A percentile compares a stretch with the other conserved stretches of the same genome.
phyloP scores from a whole-genome alignment of 2,329 filamentous ascomycete genomes.

The Fusarium kyushuense region DNA sequence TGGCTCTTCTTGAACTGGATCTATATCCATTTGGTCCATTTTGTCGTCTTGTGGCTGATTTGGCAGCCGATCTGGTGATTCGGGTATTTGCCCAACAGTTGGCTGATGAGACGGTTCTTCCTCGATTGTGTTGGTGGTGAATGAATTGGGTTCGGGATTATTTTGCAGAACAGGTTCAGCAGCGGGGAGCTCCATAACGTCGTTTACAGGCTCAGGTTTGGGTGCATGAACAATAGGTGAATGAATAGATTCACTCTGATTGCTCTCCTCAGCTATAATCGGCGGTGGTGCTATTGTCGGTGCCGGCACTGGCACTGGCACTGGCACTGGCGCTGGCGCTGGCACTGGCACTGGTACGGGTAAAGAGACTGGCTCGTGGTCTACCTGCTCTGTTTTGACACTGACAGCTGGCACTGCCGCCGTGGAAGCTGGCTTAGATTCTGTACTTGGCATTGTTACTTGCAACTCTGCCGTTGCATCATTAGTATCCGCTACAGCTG shows the following conservation, averaged over 20 bases:
- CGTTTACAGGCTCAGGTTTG: slow-evolving; percentile 25
- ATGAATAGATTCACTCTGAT: slow-evolving; percentile 23
- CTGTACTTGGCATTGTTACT: slow-evolving; percentile 9
- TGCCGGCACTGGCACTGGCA: slow-evolving; percentile 1
- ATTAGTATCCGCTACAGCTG: slow-evolving; percentile 1
- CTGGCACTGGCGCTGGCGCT: background rate
- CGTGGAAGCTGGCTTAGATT: slow-evolving; percentile 14
- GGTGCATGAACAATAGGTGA: slow-evolving; percentile 20
- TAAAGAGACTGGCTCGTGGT: background rate
- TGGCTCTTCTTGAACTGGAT: slow-evolving; percentile 25
- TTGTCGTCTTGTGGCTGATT: slow-evolving; percentile 25
- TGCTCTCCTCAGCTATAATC: slow-evolving; percentile 6
- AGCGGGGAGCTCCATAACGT: slow-evolving; percentile 1
- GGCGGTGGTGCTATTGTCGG: slow-evolving; percentile 7
- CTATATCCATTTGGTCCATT: slow-evolving; percentile 42
- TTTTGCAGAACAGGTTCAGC: slow-evolving; percentile 21
- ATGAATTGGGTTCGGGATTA: slow-evolving; percentile 1
- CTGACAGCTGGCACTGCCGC: background rate
- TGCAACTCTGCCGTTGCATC: background rate
- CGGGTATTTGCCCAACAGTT: slow-evolving; percentile 12
- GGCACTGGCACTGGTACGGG: background rate
- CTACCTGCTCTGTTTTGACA: background rate
- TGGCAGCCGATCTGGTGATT: slow-evolving; percentile 15
- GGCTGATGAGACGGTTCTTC: slow-evolving; percentile 24
- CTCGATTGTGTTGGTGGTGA: slow-evolving; percentile 27